phyloP scores from a whole-genome alignment of 2,329 filamentous ascomycete genomes.

The Phaeomoniella chlamydospora region DNA sequence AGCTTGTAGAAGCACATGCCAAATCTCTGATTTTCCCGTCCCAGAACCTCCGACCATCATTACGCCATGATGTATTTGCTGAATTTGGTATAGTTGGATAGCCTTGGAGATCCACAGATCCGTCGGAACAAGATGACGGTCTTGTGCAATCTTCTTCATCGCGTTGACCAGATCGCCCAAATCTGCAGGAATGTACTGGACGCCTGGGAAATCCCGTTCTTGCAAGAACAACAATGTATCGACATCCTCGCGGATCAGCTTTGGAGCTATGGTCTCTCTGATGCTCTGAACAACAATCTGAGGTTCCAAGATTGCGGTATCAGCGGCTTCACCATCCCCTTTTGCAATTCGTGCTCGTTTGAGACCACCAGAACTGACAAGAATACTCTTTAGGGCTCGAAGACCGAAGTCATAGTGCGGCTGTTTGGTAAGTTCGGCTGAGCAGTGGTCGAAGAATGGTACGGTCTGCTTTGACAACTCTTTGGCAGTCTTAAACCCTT shows the following conservation, averaged over 20 bases:
- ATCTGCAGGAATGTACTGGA: constrained; percentile 83
- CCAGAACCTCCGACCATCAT: constrained; percentile 99
- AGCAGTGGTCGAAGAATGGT: constrained; percentile 92
- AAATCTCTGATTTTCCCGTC: constrained; percentile 91
- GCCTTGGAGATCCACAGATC: constrained; percentile 97
- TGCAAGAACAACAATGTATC: constrained; percentile 79
- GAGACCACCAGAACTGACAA: constrained; percentile 91
- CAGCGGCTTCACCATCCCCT: constrained; percentile 4
- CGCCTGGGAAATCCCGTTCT: constrained; percentile 72
- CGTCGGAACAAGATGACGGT: constrained; percentile 76
- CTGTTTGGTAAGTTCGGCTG: constrained; percentile 73
- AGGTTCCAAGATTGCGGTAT: constrained; percentile 56
- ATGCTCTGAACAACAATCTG: constrained; percentile 98
- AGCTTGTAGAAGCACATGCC: constrained; percentile 83
- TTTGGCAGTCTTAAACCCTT: constrained; percentile 96
- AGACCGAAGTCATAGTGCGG: constrained; percentile 98
- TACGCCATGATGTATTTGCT: constrained; percentile 94
- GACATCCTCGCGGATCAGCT: constrained; percentile 85
- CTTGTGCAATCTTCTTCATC: constrained; percentile 67
- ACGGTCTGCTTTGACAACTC: constrained; percentile 87
- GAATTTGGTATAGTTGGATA: constrained; percentile 93
- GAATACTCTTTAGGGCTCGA: constrained; percentile 92
- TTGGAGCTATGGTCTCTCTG: constrained; percentile 94
- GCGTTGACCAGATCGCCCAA: constrained; percentile 65
- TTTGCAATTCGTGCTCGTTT: constrained; percentile 68